phyloP scores from a whole-genome alignment of 805 yeast genomes.

The Saccharomycopsis oosterbeekiorum region DNA sequence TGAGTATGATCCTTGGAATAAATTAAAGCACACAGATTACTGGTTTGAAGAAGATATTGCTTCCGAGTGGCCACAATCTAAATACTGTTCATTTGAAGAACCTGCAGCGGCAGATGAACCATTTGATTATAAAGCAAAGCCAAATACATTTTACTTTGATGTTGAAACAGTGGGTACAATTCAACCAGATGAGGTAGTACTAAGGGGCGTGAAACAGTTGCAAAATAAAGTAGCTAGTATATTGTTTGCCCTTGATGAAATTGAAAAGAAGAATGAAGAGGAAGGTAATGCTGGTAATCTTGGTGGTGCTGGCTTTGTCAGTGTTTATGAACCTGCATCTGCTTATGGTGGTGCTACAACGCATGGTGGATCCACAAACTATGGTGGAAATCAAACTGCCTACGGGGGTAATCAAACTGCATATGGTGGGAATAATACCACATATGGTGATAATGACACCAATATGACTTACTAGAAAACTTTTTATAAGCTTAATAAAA shows the following conservation, averaged over 20 bases:
- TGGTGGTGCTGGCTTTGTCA: conserved; percentile 33
- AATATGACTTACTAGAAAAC: background rate
- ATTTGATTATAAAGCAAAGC: conserved; percentile 77
- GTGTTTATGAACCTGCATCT: conserved; percentile 24
- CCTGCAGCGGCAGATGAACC: conserved; percentile 80
- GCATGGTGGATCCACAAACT: conserved; percentile 21
- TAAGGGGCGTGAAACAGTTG: conserved; percentile 72
- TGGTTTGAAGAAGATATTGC: conserved; percentile 92
- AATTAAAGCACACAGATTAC: conserved; percentile 86
- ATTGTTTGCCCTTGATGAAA: conserved; percentile 53
- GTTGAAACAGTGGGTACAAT: conserved; percentile 90
- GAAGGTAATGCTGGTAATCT: conserved; percentile 40
- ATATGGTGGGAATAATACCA: conserved; percentile 21
- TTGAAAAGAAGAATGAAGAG: conserved; percentile 33
- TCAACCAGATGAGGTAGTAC: conserved; percentile 80
- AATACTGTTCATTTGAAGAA: conserved; percentile 92
- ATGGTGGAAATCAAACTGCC: conserved; percentile 20
- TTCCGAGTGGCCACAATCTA: conserved; percentile 87
- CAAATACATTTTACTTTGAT: conserved; percentile 73
- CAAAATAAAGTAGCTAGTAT: conserved; percentile 88
- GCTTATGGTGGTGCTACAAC: conserved; percentile 32
- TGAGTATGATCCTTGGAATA: conserved; percentile 99
- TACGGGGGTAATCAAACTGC: conserved; percentile 25
- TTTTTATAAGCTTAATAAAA: background rate
- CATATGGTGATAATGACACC: conserved; percentile 28